Evolutionary conservation across 2,329 filamentous ascomycete species (phyloP), one percentile per base, ranked within the genome.

Genomic region (Cladosporium sp.): DNA sequence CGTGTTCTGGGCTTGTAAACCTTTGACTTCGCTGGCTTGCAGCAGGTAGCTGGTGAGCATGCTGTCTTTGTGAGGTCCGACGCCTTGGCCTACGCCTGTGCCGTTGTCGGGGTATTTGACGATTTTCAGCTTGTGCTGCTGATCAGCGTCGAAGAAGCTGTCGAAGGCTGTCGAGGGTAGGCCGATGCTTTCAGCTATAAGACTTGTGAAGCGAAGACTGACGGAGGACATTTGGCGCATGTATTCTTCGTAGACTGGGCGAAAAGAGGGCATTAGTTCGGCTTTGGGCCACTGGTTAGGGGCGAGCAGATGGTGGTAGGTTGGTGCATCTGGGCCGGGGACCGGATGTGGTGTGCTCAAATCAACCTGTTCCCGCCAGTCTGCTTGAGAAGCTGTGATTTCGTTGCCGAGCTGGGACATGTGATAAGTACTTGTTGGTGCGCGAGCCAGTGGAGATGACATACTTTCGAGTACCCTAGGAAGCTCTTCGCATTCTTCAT

Each of bases 121-220:
- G 60, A 96, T 87, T 55, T 96, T 96, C 67, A 95, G 81, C 78
- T 95, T 95, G 77, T 95, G 90, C 76, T 94, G 90, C 77, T 78
- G 80, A 42, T 81, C 74, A 1, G 67, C 66, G 70, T 92, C 89
- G 74, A 93, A 93, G 78, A 92, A 95, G 67, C 83, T 85, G 69
- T 84, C 78, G 73, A 96, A 95, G 0, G 91, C 89, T 52, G 81
- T 75, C 0, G 80, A 62, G 0, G 88, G 84, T 5, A 96, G 79
- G 9, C 84, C 83, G 62, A 96, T 88, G n/a, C 89, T 88, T 76
- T 95, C 90, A 62, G 91, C 90, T 65, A 95, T 89, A 30, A 95
- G 82, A 11, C 83, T 84, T 1, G 89, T 93, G 75, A 95, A 95
- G 66, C 81, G 78, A 51, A 87, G 83, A 58, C 87, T 89, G 60